Evolutionary conservation across 2,329 filamentous ascomycete genomes (phyloP).

Genomic region (Hypoxylon sp.): DNA sequence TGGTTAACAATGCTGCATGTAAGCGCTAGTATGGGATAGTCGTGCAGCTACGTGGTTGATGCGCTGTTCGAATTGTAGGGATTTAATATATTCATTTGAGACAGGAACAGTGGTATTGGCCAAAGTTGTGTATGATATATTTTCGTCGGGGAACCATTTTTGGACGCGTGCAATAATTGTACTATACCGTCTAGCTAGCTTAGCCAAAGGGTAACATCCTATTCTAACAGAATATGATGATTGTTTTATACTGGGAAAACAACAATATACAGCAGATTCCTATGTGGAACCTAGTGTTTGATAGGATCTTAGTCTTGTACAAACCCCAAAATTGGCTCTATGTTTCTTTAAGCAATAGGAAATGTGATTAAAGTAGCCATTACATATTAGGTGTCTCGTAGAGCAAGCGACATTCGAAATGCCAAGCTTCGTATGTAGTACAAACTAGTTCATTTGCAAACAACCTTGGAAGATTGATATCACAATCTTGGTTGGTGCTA

Average conservation of each 20-base stretch:
- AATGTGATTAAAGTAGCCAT: not conserved
- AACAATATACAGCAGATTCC: not conserved
- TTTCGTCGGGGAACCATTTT: not conserved
- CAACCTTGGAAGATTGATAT: not conserved
- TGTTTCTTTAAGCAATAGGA: too few species aligned
- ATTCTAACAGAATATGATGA: not conserved
- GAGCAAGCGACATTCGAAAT: not conserved
- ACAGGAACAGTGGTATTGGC: not conserved
- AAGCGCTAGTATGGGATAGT: conserved; percentile 1
- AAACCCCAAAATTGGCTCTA: too few species aligned
- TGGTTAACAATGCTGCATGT: not conserved
- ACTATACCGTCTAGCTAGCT: not conserved
- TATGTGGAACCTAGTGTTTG: not conserved
- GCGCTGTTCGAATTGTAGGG: not conserved
- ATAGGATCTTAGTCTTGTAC: not conserved
- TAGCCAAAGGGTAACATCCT: not conserved
- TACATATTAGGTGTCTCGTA: too few species aligned
- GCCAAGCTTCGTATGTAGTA: conserved; percentile 14
- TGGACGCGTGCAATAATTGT: not conserved
- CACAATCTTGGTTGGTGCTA: not conserved
- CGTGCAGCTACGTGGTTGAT: not conserved
- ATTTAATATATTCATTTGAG: not conserved
- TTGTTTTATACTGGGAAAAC: not conserved
- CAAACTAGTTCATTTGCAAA: conserved; percentile 2
- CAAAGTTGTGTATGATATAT: not conserved